Conservation (phyloP, 495 filamentous ascomycete species). For the Talaromyces stipitatus region DNA sequence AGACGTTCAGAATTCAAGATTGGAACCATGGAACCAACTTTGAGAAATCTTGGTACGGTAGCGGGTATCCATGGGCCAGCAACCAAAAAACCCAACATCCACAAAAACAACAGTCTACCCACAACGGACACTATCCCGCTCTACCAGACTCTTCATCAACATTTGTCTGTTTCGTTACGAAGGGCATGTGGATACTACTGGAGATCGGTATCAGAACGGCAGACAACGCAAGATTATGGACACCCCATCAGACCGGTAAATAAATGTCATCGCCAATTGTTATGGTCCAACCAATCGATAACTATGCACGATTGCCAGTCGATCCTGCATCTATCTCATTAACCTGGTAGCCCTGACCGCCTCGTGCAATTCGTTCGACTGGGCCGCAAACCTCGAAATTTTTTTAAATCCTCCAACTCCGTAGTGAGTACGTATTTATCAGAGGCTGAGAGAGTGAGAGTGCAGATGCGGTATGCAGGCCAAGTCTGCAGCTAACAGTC, state of each 20-base stretch:
- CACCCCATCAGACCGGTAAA: background rate
- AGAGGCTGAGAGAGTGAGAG: background rate
- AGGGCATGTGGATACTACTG: background rate
- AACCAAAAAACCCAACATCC: background rate
- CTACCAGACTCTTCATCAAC: background rate
- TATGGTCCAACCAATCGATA: background rate
- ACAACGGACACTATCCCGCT: slow-evolving; percentile 3
- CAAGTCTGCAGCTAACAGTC: background rate
- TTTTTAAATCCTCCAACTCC: too few species aligned
- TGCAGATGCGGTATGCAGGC: background rate
- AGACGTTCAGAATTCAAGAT: background rate
- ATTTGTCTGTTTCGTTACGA: too few species aligned
- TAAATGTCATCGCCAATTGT: background rate
- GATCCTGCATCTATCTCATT: background rate
- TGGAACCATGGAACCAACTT: background rate
- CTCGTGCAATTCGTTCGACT: background rate
- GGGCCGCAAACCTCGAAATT: slow-evolving; percentile 1
- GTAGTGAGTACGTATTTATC: too few species aligned
- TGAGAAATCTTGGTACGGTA: background rate
- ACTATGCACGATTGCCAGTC: background rate
- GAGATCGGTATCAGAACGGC: background rate
- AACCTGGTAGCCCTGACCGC: slow-evolving; percentile 5
- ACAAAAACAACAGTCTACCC: background rate
- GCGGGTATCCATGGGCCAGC: background rate
- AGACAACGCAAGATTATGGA: background rate